Evolutionary conservation across 2,329 filamentous ascomycete genomes (phyloP), one percentile per base, ranked within the genome.

Genomic region (Piedraia hortae): DNA sequence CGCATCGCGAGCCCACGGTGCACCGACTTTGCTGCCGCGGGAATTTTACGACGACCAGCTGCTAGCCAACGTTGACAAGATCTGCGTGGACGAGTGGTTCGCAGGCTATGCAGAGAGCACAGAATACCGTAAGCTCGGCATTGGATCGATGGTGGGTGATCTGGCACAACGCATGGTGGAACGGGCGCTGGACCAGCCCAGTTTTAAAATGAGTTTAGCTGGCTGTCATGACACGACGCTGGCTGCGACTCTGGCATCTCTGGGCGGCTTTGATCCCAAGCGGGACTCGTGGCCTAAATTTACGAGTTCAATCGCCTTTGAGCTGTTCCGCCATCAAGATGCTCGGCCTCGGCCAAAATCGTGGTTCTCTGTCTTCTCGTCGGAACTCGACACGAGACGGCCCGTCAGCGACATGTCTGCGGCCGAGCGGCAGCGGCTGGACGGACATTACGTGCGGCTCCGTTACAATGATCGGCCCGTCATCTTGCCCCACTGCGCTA

Each of bases 151-250:
- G 6, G 53, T 90, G 38, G 82, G 78, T 14, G 82, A 93, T 37
- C 46, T 93, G 10, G 68, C 80, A 3, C 41, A 43, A 5, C 42
- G 51, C 6, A 53, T 58, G 51, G 34, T 54, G 1, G 40, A 51
- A 4, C 44, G 21, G 38, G 45, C 38, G 33, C 31, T 24, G 23
- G 56, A 23, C 16, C 7, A 17, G 7, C 51, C 45, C 16, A 43
- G 47, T 14, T 56, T 85, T 35, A 71, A 68, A 29, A 67, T 93
- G 31, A 69, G 65, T 9, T 51, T 93, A 37, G 73, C 64, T 32
- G 80, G 80, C 14, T 90, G 80, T 38, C 80, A 91, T 45, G 80
- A 93, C 40, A 93, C 85, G 2, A 93, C 85, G 1, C 57, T 97
- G 4, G 85, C 75, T 3, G 73, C 61, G 1, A 53, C 77, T 2